phyloP scores from a whole-genome alignment of 169 alveolate species.

The Cryptosporidium ubiquitum region DNA sequence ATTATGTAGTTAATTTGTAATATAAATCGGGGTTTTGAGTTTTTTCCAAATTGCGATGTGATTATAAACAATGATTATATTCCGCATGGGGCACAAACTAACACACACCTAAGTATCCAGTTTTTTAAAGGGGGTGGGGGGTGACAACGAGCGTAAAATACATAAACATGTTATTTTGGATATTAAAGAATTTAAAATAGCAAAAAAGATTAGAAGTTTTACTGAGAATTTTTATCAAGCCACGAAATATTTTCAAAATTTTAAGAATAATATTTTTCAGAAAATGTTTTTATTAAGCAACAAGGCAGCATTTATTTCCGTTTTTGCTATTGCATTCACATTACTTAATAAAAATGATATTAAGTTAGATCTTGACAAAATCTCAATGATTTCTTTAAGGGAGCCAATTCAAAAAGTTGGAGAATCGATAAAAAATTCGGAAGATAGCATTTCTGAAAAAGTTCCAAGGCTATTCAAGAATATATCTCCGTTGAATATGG shows the following conservation, averaged over 20 bases:
- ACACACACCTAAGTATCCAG: background rate
- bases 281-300: background rate
- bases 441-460: background rate
- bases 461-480: constrained; percentile 28
- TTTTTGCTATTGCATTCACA: background rate
- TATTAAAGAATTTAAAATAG: background rate
- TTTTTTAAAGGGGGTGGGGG: background rate
- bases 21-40: no score
- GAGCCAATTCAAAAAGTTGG: background rate
- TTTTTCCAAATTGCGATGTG: background rate
- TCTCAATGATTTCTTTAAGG: constrained; percentile 8
- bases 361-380: background rate
- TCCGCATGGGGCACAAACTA: background rate
- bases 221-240: background rate
- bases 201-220: background rate
- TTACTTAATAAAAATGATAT: background rate
- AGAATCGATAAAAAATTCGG: background rate
- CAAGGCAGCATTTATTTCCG: background rate
- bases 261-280: background rate
- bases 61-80: no score
- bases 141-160: constrained; percentile 28
- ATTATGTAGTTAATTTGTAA: no score
- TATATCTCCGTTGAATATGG: constrained; percentile 9
- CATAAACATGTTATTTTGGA: background rate
- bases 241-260: background rate